phyloP scores from a whole-genome alignment of 225 moss, liverwort and hornwort species.

The Physcomitrellopsis africana region DNA sequence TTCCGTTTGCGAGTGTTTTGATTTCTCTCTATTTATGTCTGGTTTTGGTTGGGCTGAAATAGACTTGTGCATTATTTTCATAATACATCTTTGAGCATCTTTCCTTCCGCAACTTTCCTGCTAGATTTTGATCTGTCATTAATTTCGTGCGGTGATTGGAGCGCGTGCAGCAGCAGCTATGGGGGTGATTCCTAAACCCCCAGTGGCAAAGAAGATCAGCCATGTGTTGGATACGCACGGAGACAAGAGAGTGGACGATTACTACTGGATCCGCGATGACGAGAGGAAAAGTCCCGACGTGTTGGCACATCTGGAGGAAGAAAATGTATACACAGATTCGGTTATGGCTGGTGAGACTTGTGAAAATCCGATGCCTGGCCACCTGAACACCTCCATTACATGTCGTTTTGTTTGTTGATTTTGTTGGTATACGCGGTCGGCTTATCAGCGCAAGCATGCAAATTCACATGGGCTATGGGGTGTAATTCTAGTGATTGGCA shows the following conservation, averaged over 20 bases:
- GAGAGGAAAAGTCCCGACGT: constrained; percentile 73
- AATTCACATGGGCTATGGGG: constrained; percentile 4
- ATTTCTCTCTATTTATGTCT: no score
- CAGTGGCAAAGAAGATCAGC: constrained; percentile 64
- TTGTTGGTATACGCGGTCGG: background rate
- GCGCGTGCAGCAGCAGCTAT: constrained; percentile 33
- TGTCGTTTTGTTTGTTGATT: constrained; percentile 2
- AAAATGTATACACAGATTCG: constrained; percentile 75
- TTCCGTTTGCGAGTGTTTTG: no score
- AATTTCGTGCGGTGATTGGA: background rate
- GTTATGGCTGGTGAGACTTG: constrained; percentile 72
- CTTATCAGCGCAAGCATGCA: background rate
- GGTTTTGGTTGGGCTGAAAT: no score
- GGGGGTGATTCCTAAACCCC: constrained; percentile 41
- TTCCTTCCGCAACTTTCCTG: no score
- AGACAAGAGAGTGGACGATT: constrained; percentile 66
- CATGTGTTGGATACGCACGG: constrained; percentile 71
- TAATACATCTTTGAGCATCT: no score
- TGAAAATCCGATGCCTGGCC: constrained; percentile 7
- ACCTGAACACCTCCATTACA: constrained; percentile 5
- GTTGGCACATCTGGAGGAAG: constrained; percentile 74
- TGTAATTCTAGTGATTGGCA: constrained; percentile 1
- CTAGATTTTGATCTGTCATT: no score
- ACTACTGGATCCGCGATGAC: constrained; percentile 94
- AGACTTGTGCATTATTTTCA: no score